These are phyloP conservation scores for Claviceps cyperi DNA, from an alignment of 2,329 filamentous ascomycete genomes.

Conservation along the genomic window DNA sequence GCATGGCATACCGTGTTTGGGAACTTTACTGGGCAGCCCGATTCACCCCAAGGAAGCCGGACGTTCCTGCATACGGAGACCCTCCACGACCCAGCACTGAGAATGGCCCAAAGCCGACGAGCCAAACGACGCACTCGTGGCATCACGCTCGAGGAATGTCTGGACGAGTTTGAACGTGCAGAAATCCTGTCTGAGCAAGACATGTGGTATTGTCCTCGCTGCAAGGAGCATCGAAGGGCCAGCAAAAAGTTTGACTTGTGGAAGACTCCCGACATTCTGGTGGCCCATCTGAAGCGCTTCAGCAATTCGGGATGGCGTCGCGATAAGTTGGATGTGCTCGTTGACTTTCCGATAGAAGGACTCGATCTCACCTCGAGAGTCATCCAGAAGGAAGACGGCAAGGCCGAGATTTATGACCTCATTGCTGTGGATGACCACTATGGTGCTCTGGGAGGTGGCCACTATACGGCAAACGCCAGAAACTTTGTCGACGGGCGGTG, in stretches of 20 bases:
- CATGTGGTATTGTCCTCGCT: constrained; percentile 93
- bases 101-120: constrained; percentile 47
- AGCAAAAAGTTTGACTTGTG: constrained; percentile 96
- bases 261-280: constrained; percentile 89
- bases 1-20: constrained; percentile 60
- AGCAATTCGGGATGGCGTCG: constrained; percentile 68
- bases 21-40: constrained; percentile 15
- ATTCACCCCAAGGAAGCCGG: constrained; percentile 41
- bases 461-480: constrained; percentile 90
- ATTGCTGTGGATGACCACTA: constrained; percentile 95
- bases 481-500: constrained; percentile 81
- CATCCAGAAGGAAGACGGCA: constrained; percentile 64
- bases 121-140: constrained; percentile 43
- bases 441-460: constrained; percentile 81
- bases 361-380: constrained; percentile 72
- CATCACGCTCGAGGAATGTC: constrained; percentile 74
- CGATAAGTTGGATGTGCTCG: constrained; percentile 81
- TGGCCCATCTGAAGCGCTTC: constrained; percentile 92
- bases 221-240: constrained; percentile 83
- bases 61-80: constrained; percentile 41
- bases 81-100: constrained; percentile 49
- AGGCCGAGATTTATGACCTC: constrained; percentile 76
- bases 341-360: constrained; percentile 82
- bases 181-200: constrained; percentile 91
- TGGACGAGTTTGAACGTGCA: constrained; percentile 87